Evolutionary conservation across 2,329 filamentous ascomycete species (phyloP).

Genomic region (Penicillium sp.): DNA sequence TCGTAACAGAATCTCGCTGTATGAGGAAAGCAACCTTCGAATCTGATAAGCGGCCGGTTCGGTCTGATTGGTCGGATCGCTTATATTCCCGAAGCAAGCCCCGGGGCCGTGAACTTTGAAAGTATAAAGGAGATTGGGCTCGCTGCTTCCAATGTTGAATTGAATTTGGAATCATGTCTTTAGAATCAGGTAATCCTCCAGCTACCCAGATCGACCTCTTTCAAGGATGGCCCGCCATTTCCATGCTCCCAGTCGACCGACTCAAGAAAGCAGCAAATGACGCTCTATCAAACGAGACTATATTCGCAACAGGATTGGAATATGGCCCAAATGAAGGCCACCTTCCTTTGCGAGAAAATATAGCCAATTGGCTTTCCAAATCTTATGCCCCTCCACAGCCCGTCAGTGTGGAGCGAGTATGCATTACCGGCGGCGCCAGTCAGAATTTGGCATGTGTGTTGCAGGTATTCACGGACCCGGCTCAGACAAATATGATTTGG

Average conservation of each 20-base stretch:
- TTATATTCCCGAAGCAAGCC: conserved; percentile 3
- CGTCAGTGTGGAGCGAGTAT: conserved; percentile 61
- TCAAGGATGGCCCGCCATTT: conserved; percentile 47
- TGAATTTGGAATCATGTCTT: background rate
- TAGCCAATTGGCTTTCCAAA: conserved; percentile 67
- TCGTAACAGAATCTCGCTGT: background rate
- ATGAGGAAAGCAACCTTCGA: background rate
- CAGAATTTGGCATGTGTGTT: conserved; percentile 76
- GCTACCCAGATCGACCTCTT: conserved; percentile 39
- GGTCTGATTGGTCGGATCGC: conserved; percentile 7
- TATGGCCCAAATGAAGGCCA: conserved; percentile 79
- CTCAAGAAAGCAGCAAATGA: conserved; percentile 60
- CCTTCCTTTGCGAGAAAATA: conserved; percentile 61
- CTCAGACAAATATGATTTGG: conserved; percentile 72
- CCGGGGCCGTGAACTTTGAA: background rate
- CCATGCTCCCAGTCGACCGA: conserved; percentile 64
- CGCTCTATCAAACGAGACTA: conserved; percentile 59
- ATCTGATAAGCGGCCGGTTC: background rate
- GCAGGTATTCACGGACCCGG: conserved; percentile 75
- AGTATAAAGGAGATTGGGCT: background rate
- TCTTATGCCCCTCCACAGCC: conserved; percentile 54
- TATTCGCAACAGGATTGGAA: conserved; percentile 63
- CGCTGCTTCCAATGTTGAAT: background rate
- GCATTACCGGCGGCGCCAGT: conserved; percentile 78
- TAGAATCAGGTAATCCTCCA: background rate